These are phyloP conservation scores for Spatholobus suberectus DNA, from an alignment of 306 rosid species.

Conservation along the genomic window DNA sequence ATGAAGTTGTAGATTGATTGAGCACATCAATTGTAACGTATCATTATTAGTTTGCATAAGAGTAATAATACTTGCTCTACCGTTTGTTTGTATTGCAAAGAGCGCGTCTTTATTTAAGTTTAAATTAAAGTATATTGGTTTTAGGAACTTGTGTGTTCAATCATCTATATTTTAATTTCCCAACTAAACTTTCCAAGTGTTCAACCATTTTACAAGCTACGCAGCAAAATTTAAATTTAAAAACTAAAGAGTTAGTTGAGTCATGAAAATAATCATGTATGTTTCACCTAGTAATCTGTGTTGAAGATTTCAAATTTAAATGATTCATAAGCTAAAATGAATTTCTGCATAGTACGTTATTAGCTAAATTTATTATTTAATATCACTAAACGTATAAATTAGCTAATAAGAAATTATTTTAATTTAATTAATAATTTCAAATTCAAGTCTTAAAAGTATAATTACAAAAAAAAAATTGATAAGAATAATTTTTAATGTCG, in stretches of 20 bases:
- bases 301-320: conserved; percentile 9
- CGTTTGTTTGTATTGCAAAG: not conserved
- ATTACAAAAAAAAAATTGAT: too few relatives aligned
- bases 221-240: not conserved
- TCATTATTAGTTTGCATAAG: too few relatives aligned
- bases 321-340: not conserved
- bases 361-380: not conserved
- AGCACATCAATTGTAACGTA: not conserved
- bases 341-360: not conserved
- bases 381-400: not conserved
- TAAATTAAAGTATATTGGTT: not conserved
- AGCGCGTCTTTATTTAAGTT: not conserved
- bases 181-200: not conserved
- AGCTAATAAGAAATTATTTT: not conserved
- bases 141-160: not conserved
- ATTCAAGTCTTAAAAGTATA: too few relatives aligned
- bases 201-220: not conserved
- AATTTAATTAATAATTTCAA: too few relatives aligned
- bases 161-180: not conserved
- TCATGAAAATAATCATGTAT: not conserved
- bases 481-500: too few relatives aligned
- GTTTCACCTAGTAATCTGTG: too few relatives aligned
- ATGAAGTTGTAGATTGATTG: not conserved
- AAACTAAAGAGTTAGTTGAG: not conserved
- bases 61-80: not conserved